Evolutionary conservation across 495 filamentous ascomycete genomes (phyloP).

Genomic region (Penicillium lagena): DNA sequence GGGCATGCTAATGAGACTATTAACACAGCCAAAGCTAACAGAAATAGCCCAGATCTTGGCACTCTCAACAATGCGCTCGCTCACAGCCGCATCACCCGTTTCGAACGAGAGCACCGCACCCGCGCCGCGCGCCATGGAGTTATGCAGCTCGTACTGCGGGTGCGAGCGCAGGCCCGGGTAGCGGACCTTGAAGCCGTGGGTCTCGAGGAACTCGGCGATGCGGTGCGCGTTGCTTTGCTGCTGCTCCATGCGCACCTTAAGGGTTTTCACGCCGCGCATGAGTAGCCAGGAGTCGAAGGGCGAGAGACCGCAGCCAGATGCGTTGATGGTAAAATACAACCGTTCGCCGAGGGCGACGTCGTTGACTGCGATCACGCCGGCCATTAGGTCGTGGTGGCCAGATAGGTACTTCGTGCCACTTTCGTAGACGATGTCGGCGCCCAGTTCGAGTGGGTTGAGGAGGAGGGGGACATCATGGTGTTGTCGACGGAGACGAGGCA

Average conservation of each 20-base stretch:
- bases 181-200: conserved; percentile 86
- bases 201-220: conserved; percentile 89
- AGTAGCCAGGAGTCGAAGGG: conserved; percentile 96
- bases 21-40: conserved; percentile 96
- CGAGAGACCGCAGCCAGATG: conserved; percentile 85
- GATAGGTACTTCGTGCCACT: conserved; percentile 97
- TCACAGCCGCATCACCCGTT: conserved; percentile 75
- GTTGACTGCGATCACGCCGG: conserved; percentile 88
- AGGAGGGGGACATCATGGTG: conserved; percentile 95
- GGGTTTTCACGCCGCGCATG: conserved; percentile 88
- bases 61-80: conserved; percentile 89
- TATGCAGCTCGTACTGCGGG: conserved; percentile 92
- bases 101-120: conserved; percentile 95
- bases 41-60: conserved; percentile 90
- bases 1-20: conserved; percentile 97
- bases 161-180: conserved; percentile 92
- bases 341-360: conserved; percentile 73
- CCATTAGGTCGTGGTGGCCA: conserved; percentile 98
- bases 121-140: conserved; percentile 87
- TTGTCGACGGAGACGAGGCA: conserved; percentile 92
- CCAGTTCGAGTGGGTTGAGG: conserved; percentile 84
- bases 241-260: conserved; percentile 97
- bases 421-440: conserved; percentile 95
- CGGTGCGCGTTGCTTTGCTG: conserved; percentile 87
- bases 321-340: conserved; percentile 94